Evolutionary conservation across 2,329 filamentous ascomycete species (phyloP).

Genomic region (Penicillium sp.): DNA sequence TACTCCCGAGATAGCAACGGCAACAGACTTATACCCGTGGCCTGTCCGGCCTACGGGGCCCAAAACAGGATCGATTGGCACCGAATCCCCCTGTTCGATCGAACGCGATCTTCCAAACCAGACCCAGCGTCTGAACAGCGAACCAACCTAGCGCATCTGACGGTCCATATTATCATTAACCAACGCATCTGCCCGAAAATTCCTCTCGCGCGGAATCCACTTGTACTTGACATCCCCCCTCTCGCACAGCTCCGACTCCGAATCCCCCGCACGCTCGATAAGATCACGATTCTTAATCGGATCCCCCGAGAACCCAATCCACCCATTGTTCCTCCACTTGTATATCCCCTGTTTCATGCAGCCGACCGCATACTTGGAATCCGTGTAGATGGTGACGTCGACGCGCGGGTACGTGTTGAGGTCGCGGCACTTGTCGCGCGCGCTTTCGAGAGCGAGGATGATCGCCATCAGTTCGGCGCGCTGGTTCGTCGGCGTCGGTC

Average conservation of each 20-base stretch:
- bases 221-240: not conserved
- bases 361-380: slow-evolving; percentile 8
- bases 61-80: too few relatives aligned
- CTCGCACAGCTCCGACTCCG: not conserved
- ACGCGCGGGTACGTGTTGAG: not conserved
- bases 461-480: slow-evolving; percentile 13
- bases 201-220: slow-evolving; percentile 14
- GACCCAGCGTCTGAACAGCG: too few relatives aligned
- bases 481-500: slow-evolving; percentile 14
- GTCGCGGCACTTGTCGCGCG: not conserved
- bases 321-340: slow-evolving; percentile 11
- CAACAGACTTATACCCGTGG: too few relatives aligned
- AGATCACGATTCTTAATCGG: slow-evolving; percentile 11
- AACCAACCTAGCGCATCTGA: not conserved
- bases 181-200: slow-evolving; percentile 2
- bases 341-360: slow-evolving; percentile 16
- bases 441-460: slow-evolving; percentile 6
- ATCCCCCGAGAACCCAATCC: not conserved
- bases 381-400: slow-evolving; percentile 6
- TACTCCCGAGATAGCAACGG: too few relatives aligned
- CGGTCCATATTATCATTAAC: slow-evolving; percentile 9
- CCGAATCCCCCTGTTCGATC: too few relatives aligned
- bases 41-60: too few relatives aligned
- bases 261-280: not conserved
- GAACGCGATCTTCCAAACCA: too few relatives aligned